phyloP scores from a whole-genome alignment of 192 early-diverging fungal species.

The Fimicolochytrium jonesii region DNA sequence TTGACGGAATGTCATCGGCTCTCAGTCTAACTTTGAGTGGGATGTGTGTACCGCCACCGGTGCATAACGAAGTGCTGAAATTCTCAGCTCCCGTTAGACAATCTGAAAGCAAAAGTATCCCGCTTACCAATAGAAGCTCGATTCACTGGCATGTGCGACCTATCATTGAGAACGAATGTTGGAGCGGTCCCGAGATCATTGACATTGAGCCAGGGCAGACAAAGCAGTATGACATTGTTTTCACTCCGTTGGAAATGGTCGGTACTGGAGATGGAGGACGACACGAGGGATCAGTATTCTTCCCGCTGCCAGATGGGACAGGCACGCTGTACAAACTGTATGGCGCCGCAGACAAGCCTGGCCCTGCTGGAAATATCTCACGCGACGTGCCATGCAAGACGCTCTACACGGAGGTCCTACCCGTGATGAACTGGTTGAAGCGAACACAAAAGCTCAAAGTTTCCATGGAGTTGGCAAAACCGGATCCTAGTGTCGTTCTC shows the following conservation, averaged over 20 bases:
- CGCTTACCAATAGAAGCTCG: conserved; percentile 45
- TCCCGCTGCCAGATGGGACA: conserved; percentile 58
- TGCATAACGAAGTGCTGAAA: conserved; percentile 52
- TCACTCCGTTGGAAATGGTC: conserved; percentile 45
- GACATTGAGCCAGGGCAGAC: conserved; percentile 55
- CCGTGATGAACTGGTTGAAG: conserved; percentile 55
- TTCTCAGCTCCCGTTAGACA: conserved; percentile 54
- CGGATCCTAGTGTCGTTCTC: conserved; percentile 52
- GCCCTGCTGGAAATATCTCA: conserved; percentile 41
- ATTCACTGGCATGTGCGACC: conserved; percentile 51
- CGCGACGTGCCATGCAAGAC: conserved; percentile 60
- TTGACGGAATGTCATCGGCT: conserved; percentile 43
- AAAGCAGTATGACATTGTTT: conserved; percentile 51
- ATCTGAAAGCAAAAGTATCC: conserved; percentile 47
- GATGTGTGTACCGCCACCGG: conserved; percentile 51
- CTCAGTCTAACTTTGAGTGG: conserved; percentile 53
- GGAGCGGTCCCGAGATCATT: conserved; percentile 47
- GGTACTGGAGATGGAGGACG: conserved; percentile 50
- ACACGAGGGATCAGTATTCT: conserved; percentile 59
- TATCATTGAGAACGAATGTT: conserved; percentile 57
- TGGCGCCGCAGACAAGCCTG: conserved; percentile 53
- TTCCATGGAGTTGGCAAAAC: conserved; percentile 46
- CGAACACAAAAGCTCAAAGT: conserved; percentile 49
- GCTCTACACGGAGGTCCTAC: conserved; percentile 43
- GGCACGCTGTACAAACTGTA: conserved; percentile 58